Evolutionary conservation across 1,284 basidiomycete genomes (phyloP), one percentile per base, ranked within the genome.

Genomic region (Mycena citricolor): DNA sequence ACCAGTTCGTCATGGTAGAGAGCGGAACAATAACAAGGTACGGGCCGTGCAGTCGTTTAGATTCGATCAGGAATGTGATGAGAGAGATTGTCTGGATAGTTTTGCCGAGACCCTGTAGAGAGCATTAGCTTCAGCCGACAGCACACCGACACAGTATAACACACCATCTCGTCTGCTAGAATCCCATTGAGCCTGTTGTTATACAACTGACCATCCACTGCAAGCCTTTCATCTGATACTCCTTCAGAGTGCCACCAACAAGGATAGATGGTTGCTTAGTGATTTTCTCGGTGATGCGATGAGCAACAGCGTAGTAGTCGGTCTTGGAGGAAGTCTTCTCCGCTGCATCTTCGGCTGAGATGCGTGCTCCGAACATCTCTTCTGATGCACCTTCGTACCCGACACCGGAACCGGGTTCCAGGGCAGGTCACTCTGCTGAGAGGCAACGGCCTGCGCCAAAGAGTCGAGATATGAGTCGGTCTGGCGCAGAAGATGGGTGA

Each of bases 171-270:
- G 62, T 99, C 97, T 54, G 94, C 94, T 23, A 97, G 69, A 57
- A 97, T 97, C 49, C 94, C 94, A 62, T 97, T 95, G 56, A 99
- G 83, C 60, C 90, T 89, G 70, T 99, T 97, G 70, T 99, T 97
- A 68, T 98, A 99, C 65, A 99, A 73, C 94, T 97, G 53, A 97
- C 95, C 76, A 99, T 93, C 97, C 97, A 99, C 59, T 97, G 95
- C 56, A 94, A 68, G 48, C 90, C 90, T 65, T 93, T 94, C 54
- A 94, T 54, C 66, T 95, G 93, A 63, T 97, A 97, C 45, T 94
- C 92, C 66, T 95, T 95, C 59, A 97, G 73, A 11, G 85, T 86
- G 34, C 90, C 90, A 47, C 87, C 86, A 22, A 91, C 68, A 13
- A 99, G 80, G 19, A 99, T 80, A 21, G 61, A 64, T 1, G 95